Evolutionary conservation across 2,329 filamentous ascomycete genomes (phyloP).

Genomic region (Colletotrichum cereale): DNA sequence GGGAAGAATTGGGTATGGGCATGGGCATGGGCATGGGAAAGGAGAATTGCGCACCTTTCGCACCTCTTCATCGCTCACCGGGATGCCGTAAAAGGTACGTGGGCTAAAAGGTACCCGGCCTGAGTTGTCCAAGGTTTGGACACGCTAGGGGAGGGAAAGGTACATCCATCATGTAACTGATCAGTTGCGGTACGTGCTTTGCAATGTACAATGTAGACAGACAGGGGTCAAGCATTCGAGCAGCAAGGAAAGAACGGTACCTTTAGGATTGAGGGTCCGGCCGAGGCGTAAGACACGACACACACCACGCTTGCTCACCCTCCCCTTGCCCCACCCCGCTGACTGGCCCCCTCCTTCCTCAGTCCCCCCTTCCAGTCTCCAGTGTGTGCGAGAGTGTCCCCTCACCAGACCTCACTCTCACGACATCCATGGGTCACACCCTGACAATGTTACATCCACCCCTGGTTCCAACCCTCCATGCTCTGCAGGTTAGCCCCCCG

Average conservation of each 20-base stretch:
- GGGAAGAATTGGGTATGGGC: conserved; percentile 27
- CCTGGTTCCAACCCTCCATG: conserved; percentile 20
- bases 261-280: conserved; percentile 31
- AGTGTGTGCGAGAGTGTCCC: background rate
- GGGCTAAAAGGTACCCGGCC: conserved; percentile 33
- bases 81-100: conserved; percentile 36
- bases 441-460: conserved; percentile 16
- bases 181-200: background rate
- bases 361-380: background rate
- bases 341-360: background rate
- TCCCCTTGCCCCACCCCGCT: conserved; percentile 15
- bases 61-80: conserved; percentile 20
- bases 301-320: conserved; percentile 9
- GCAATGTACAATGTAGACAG: background rate
- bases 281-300: conserved; percentile 20
- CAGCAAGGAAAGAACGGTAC: conserved; percentile 14
- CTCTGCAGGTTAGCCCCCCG: conserved; percentile 34
- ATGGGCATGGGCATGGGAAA: conserved; percentile 37
- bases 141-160: background rate
- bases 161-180: background rate
- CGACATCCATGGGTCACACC: conserved; percentile 7
- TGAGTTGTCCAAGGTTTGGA: conserved; percentile 26
- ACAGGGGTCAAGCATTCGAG: conserved; percentile 16
- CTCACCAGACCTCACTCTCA: conserved; percentile 21
- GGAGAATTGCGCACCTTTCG: conserved; percentile 40